These are phyloP conservation scores for Linderina pennispora DNA, from an alignment of 192 early-diverging fungal genomes.

Conservation along the genomic window DNA sequence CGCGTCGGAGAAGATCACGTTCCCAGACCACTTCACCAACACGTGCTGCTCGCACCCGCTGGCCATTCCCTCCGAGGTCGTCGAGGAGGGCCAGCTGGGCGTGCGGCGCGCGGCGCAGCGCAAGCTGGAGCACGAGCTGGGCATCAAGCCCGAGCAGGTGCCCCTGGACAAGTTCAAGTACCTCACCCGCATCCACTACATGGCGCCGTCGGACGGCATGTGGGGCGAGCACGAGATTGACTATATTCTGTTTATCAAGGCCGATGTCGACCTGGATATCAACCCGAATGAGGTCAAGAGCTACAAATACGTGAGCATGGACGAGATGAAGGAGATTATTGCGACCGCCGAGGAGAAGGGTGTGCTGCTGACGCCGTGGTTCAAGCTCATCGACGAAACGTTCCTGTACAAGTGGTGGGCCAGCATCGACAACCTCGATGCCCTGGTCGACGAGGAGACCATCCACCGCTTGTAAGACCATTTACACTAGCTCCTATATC, in stretches of 20 bases:
- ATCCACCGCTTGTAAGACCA: slow-evolving; percentile 71
- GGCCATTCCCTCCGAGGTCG: slow-evolving; percentile 68
- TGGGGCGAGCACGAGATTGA: slow-evolving; percentile 99
- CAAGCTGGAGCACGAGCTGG: slow-evolving; percentile 94
- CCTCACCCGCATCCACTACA: slow-evolving; percentile 93
- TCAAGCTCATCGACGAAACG: slow-evolving; percentile 82
- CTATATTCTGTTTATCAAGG: slow-evolving; percentile 87
- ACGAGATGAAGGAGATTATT: slow-evolving; percentile 75
- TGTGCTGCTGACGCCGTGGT: slow-evolving; percentile 91
- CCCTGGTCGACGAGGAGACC: slow-evolving; percentile 54
- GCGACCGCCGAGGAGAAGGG: slow-evolving; percentile 45
- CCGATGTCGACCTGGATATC: slow-evolving; percentile 65
- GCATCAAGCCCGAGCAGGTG: slow-evolving; percentile 73
- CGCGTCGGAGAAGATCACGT: slow-evolving; percentile 95
- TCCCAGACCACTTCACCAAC: slow-evolving; percentile 95
- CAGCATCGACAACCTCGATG: slow-evolving; percentile 63
- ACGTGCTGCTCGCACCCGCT: slow-evolving; percentile 99
- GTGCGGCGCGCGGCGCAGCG: slow-evolving; percentile 85
- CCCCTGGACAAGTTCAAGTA: slow-evolving; percentile 80
- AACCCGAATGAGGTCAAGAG: slow-evolving; percentile 90
- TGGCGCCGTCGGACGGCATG: slow-evolving; percentile 88
- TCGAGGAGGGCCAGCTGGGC: slow-evolving; percentile 73
- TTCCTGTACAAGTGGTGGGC: slow-evolving; percentile 98
- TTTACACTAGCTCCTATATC: too few species aligned
- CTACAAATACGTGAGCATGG: slow-evolving; percentile 72